Evolutionary conservation across 2,329 filamentous ascomycete species (phyloP).

Genomic region (Penicillium brevicompactum): DNA sequence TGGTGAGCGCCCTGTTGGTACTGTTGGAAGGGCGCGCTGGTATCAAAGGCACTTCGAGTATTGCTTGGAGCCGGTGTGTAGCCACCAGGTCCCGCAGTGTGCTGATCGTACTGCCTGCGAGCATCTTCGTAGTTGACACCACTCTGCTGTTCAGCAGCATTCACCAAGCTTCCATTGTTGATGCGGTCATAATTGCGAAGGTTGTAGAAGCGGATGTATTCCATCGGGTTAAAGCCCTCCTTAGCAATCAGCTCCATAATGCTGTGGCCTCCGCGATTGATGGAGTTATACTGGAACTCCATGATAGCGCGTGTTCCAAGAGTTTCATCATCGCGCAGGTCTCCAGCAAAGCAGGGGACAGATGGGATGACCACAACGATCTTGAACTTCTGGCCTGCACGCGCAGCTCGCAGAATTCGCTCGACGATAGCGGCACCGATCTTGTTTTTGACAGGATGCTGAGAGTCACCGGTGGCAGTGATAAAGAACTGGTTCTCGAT

Average conservation of each 20-base stretch:
- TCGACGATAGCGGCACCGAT: slow-evolving; percentile 93
- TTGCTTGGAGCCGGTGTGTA: slow-evolving; percentile 43
- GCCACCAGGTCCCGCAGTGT: slow-evolving; percentile 49
- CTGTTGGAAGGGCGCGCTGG: slow-evolving; percentile 57
- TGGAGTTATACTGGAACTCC: slow-evolving; percentile 98
- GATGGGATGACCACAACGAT: slow-evolving; percentile 89
- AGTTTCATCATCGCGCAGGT: slow-evolving; percentile 79
- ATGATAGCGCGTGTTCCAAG: slow-evolving; percentile 91
- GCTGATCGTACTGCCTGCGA: slow-evolving; percentile 46
- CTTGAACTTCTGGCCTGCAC: slow-evolving; percentile 83
- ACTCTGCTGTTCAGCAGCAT: slow-evolving; percentile 42
- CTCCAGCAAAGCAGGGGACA: slow-evolving; percentile 91
- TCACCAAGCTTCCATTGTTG: slow-evolving; percentile 53
- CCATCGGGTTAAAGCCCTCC: slow-evolving; percentile 73
- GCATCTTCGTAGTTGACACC: slow-evolving; percentile 50
- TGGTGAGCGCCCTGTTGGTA: slow-evolving; percentile 72
- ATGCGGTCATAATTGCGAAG: slow-evolving; percentile 90
- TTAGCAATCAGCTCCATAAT: slow-evolving; percentile 79
- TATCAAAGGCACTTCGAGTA: slow-evolving; percentile 39
- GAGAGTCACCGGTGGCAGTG: slow-evolving; percentile 83
- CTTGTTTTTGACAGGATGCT: slow-evolving; percentile 82
- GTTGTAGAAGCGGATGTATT: slow-evolving; percentile 94
- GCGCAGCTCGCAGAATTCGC: slow-evolving; percentile 76
- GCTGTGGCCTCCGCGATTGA: slow-evolving; percentile 86
- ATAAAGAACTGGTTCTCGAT: slow-evolving; percentile 99